Conservation (phyloP, 2,329 filamentous ascomycete species). For the Trichoderma sp. region DNA sequence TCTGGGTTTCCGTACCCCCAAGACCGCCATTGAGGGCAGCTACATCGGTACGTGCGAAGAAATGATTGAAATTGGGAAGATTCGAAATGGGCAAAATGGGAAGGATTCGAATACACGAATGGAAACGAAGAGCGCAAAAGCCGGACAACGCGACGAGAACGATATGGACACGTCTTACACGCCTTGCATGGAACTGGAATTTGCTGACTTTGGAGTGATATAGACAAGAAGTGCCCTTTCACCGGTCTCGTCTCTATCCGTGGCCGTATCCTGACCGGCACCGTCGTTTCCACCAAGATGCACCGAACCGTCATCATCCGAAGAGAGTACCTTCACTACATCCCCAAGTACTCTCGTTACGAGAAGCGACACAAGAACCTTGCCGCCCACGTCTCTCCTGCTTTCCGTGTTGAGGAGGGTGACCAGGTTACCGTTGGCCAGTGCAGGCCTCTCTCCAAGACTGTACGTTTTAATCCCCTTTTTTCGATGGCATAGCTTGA, state of each 20-base stretch:
- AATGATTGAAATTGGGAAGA: constrained; percentile 11
- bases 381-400: constrained; percentile 95
- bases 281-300: constrained; percentile 99
- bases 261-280: constrained; percentile 99
- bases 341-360: constrained; percentile 99
- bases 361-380: constrained; percentile 99
- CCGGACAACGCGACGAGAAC: neutral
- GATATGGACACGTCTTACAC: neutral
- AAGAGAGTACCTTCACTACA: constrained; percentile 99
- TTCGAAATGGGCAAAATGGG: neutral
- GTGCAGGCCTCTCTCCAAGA: constrained; percentile 99
- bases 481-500: neutral
- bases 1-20: constrained; percentile 98
- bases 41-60: constrained; percentile 85
- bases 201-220: constrained; percentile 30
- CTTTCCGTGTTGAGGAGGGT: constrained; percentile 99
- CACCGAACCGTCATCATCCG: constrained; percentile 99
- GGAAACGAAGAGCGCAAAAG: neutral
- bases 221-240: constrained; percentile 99
- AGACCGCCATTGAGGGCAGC: constrained; percentile 95
- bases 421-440: constrained; percentile 99
- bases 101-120: neutral
- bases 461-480: constrained; percentile 63
- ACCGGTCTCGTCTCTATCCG: constrained; percentile 98
- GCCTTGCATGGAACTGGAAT: constrained; percentile 7